Conservation (phyloP, 495 filamentous ascomycete species). For the Glutinoglossum americanum region DNA sequence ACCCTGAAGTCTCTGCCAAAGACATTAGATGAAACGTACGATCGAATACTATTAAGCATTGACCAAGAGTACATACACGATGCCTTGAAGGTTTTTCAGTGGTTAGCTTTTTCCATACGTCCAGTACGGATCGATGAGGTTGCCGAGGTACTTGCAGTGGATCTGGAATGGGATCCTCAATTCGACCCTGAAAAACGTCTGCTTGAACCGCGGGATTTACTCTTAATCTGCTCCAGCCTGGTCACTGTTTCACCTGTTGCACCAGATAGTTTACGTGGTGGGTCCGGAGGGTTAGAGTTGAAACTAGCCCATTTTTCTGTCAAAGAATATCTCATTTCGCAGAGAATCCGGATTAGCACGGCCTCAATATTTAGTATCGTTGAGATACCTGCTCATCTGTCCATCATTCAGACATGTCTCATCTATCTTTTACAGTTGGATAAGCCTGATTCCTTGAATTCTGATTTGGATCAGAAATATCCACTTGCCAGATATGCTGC, state of each 20-base stretch:
- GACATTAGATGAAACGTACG: slow-evolving; percentile 11
- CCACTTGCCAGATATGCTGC: background rate
- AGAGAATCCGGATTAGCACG: background rate
- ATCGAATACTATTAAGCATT: slow-evolving; percentile 10
- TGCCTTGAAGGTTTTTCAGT: slow-evolving; percentile 8
- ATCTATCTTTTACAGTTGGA: slow-evolving; percentile 3
- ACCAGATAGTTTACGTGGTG: background rate
- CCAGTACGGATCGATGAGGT: slow-evolving; percentile 7
- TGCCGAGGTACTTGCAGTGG: slow-evolving; percentile 6
- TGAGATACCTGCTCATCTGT: background rate
- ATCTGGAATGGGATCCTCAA: background rate
- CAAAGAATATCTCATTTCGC: slow-evolving; percentile 11
- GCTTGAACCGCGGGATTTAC: background rate
- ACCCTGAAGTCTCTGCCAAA: slow-evolving; percentile 7
- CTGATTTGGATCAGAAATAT: background rate
- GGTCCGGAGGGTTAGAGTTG: background rate
- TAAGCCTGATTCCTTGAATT: background rate
- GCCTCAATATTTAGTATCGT: slow-evolving; percentile 6
- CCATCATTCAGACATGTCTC: slow-evolving; percentile 8
- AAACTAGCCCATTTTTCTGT: slow-evolving; percentile 12
- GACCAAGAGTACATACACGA: slow-evolving; percentile 1
- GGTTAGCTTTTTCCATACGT: slow-evolving; percentile 7
- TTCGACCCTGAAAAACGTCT: slow-evolving; percentile 5
- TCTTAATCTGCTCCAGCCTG: slow-evolving; percentile 9
- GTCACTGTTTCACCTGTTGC: background rate